Evolutionary conservation across 2,329 filamentous ascomycete genomes (phyloP), one percentile per base, ranked within the genome.

Genomic region (Cytospora piceae): DNA sequence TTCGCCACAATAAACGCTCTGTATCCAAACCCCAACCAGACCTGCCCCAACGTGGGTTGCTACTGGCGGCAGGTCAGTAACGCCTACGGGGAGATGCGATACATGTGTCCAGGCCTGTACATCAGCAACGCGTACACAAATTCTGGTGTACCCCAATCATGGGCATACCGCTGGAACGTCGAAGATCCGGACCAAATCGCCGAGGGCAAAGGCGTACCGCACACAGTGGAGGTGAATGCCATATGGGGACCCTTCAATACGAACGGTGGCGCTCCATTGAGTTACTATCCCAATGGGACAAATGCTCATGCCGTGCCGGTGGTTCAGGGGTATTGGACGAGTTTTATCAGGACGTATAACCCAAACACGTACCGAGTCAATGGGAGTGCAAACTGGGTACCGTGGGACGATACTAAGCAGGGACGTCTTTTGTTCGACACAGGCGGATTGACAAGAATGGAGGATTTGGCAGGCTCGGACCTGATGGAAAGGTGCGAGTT

Each of bases 291-390:
- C 0, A 80, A 78, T 3, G 79, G 78, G 17, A 75, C 76, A 17
- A 92, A 93, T 69, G 82, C 78, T 1, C 72, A 73, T 0, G 86
- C 90, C 7, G 81, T 90, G 1, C 80, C 84, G 0, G 76, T 90
- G 0, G 83, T 90, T 32, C 88, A 92, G 72, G 83, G 81, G 0
- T 94, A 93, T 75, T 93, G 90, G 89, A 85, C 87, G 1, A 91
- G 87, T 69, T 94, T 94, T 73, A 87, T 94, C 67, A 78, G 84
- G 31, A 81, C 80, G 0, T 81, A 87, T 46, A 80, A 94, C 73
- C 91, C 91, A 0, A 94, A 93, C 20, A 67, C 58, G 6, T 76
- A 81, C 63, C 80, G 85, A 11, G 68, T 75, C 53, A 46, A 68
- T 0, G 81, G 80, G 0, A 78, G 79, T 53, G 84, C 85, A 3